phyloP scores from a whole-genome alignment of 495 filamentous ascomycete species.

The Pseudomonodictys pantanalensis region DNA sequence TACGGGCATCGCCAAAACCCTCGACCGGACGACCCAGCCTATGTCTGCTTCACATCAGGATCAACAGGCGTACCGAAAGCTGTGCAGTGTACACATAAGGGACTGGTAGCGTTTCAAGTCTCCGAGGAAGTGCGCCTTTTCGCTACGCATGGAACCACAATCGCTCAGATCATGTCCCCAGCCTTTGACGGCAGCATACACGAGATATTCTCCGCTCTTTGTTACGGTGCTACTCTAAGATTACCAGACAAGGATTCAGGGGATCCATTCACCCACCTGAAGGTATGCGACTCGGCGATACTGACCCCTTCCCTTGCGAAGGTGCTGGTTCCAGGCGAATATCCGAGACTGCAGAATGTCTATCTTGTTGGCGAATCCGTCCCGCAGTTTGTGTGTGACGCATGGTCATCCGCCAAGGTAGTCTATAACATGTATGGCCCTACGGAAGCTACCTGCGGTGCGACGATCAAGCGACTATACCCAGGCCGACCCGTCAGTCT shows the following conservation, averaged over 20 bases:
- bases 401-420: conserved; percentile 28
- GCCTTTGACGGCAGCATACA: conserved; percentile 47
- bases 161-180: conserved; percentile 45
- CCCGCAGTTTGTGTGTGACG: conserved; percentile 33
- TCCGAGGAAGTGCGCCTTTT: conserved; percentile 23
- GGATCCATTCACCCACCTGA: conserved; percentile 33
- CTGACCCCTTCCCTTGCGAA: conserved; percentile 38
- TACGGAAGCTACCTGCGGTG: conserved; percentile 40
- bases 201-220: conserved; percentile 44
- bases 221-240: conserved; percentile 33
- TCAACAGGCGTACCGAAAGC: conserved; percentile 54
- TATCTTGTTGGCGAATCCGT: conserved; percentile 41
- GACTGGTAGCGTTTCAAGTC: conserved; percentile 40
- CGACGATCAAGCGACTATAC: conserved; percentile 27
- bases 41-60: conserved; percentile 51
- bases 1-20: background rate
- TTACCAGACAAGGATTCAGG: conserved; percentile 29
- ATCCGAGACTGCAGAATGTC: conserved; percentile 28
- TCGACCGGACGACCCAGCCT: conserved; percentile 18
- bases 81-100: conserved; percentile 49
- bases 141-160: conserved; percentile 17
- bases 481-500: conserved; percentile 35
- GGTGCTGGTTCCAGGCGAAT: conserved; percentile 27
- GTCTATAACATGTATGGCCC: conserved; percentile 45
- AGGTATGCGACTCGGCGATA: conserved; percentile 26